Conservation (phyloP, 371 early-diverging fungal genomes). For the Mucor irregularis region DNA sequence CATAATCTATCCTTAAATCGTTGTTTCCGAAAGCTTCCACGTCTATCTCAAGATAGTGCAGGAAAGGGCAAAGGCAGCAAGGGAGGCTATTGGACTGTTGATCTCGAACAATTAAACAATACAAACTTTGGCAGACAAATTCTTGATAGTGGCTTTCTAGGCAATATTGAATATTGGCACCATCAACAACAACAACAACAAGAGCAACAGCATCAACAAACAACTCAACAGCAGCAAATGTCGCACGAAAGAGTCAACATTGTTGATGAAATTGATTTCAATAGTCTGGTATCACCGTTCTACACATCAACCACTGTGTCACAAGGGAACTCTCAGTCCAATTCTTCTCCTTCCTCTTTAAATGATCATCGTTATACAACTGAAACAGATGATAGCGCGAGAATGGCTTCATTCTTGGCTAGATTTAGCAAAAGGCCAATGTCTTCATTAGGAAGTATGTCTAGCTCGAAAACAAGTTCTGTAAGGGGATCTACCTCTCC, state of each 20-base stretch:
- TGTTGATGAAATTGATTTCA: constrained; percentile 23
- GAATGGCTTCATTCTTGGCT: constrained; percentile 21
- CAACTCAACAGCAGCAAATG: neutral
- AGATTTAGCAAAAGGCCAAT: constrained; percentile 16
- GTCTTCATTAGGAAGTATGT: constrained; percentile 26
- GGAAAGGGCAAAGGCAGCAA: constrained; percentile 40
- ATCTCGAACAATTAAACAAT: constrained; percentile 40
- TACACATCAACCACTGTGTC: neutral
- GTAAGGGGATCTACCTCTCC: constrained; percentile 37
- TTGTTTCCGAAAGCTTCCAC: constrained; percentile 60
- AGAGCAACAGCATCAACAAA: constrained; percentile 16
- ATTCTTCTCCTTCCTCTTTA: neutral
- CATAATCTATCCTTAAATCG: constrained; percentile 79
- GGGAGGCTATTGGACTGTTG: constrained; percentile 68
- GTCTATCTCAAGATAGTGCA: constrained; percentile 43
- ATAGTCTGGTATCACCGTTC: constrained; percentile 15
- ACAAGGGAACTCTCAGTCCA: neutral
- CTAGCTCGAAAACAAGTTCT: constrained; percentile 37
- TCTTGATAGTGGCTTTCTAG: constrained; percentile 39
- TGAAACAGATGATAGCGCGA: constrained; percentile 15
- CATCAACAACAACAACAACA: constrained; percentile 33
- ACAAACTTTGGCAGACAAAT: constrained; percentile 46
- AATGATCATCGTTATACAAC: constrained; percentile 14
- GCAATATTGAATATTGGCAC: constrained; percentile 41
- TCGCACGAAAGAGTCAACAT: constrained; percentile 4